phyloP scores from a whole-genome alignment of 306 rosid genomes.

The Leucaena leucocephala region DNA sequence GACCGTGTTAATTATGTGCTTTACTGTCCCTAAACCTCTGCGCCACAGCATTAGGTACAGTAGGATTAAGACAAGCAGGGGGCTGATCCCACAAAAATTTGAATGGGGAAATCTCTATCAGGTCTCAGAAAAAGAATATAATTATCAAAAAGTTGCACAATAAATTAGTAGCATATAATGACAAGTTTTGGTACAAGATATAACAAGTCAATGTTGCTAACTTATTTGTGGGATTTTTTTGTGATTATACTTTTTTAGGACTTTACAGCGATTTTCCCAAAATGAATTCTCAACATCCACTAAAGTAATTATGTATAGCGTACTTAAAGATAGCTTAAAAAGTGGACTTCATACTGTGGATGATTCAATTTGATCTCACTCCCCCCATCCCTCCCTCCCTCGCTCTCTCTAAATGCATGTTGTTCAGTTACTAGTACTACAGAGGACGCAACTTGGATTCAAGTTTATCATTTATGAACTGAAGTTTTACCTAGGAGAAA shows the following conservation, averaged over 20 bases:
- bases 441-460: not conserved
- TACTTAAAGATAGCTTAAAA: not conserved
- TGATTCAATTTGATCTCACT: not conserved
- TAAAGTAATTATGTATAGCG: not conserved
- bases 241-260: too few relatives aligned
- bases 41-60: not conserved
- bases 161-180: too few relatives aligned
- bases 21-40: not conserved
- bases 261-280: too few relatives aligned
- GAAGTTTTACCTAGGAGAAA: constrained; percentile 4
- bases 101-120: too few relatives aligned
- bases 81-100: not conserved
- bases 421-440: not conserved
- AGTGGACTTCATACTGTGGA: not conserved
- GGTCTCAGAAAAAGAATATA: too few relatives aligned
- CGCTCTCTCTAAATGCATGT: not conserved
- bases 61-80: not conserved
- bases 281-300: not conserved
- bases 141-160: too few relatives aligned
- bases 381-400: not conserved
- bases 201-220: too few relatives aligned
- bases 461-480: not conserved
- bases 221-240: too few relatives aligned
- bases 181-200: too few relatives aligned
- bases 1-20: not conserved